phyloP scores from a whole-genome alignment of 345 rosid species.

The Euphorbia tirucalli region DNA sequence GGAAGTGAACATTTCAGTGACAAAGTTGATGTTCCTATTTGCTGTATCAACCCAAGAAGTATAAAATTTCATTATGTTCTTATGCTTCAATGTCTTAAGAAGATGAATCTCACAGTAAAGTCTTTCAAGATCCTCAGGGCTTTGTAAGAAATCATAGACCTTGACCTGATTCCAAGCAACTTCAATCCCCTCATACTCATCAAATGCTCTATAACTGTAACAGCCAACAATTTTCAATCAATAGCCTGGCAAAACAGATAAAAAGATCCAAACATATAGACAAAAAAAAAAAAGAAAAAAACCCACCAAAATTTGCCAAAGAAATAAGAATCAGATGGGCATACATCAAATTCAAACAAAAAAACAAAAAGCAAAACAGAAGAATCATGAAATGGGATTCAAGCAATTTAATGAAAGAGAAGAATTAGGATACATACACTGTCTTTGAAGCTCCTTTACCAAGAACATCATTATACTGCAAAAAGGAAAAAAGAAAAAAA shows the following conservation, averaged over 20 bases:
- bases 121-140: conserved; percentile 94
- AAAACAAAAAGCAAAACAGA: no score
- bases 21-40: conserved; percentile 83
- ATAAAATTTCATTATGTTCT: conserved; percentile 85
- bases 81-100: conserved; percentile 84
- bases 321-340: no score
- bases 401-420: conserved; percentile 6
- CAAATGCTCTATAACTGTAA: conserved; percentile 84
- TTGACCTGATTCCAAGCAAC: conserved; percentile 99
- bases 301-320: neutral
- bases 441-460: conserved; percentile 99
- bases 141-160: conserved; percentile 83
- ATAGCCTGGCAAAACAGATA: conserved; percentile 13
- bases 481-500: conserved; percentile 2
- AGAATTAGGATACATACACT: conserved; percentile 59
- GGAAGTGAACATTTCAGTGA: conserved; percentile 95
- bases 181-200: conserved; percentile 89
- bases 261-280: neutral
- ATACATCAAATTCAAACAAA: no score
- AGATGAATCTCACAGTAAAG: conserved; percentile 94
- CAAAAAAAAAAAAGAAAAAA: no score
- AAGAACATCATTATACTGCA: conserved; percentile 85
- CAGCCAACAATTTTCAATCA: conserved; percentile 26
- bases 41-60: conserved; percentile 88
- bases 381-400: conserved; percentile 17